Conservation (phyloP, 2,329 filamentous ascomycete genomes). For the Sarocladium kiliense region DNA sequence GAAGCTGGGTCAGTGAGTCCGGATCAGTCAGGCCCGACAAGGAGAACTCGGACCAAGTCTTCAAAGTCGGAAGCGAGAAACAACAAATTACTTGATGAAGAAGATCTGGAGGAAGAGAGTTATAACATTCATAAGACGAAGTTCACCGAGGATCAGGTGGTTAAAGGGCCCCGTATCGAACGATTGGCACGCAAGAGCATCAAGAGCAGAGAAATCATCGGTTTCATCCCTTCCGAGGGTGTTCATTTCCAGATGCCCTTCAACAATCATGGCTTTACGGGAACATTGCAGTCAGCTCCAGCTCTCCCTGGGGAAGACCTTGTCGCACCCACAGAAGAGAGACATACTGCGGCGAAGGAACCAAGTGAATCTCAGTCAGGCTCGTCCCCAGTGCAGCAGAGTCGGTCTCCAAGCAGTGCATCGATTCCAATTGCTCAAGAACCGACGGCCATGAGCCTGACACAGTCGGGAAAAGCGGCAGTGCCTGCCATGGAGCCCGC, state of each 20-base stretch:
- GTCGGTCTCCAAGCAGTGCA: neutral
- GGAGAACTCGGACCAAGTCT: neutral
- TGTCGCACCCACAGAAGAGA: neutral
- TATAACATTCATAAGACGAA: neutral
- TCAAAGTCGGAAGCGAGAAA: neutral
- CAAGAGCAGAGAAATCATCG: conserved; percentile 43
- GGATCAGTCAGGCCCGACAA: neutral
- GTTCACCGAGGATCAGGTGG: neutral
- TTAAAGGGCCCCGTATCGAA: conserved; percentile 29
- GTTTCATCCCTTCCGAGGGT: conserved; percentile 23
- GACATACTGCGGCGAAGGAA: too few species aligned
- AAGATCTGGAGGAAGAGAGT: neutral
- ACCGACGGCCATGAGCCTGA: too few species aligned
- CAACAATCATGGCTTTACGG: neutral
- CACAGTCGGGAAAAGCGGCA: too few species aligned
- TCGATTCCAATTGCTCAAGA: too few species aligned
- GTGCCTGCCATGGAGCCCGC: too few species aligned
- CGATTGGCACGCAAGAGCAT: conserved; percentile 36
- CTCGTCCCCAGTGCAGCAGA: too few species aligned
- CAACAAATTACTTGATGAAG: too few species aligned
- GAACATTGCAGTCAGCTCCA: neutral
- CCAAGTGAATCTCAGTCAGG: too few species aligned
- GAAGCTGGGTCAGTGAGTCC: neutral
- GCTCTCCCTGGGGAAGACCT: neutral
- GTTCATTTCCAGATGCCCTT: conserved; percentile 4